A percentile compares a stretch with the other conserved stretches of the same genome.
These are phyloP conservation scores for Apiospora koreana DNA, from an alignment of 2,329 filamentous ascomycete genomes.

Conservation along the genomic window DNA sequence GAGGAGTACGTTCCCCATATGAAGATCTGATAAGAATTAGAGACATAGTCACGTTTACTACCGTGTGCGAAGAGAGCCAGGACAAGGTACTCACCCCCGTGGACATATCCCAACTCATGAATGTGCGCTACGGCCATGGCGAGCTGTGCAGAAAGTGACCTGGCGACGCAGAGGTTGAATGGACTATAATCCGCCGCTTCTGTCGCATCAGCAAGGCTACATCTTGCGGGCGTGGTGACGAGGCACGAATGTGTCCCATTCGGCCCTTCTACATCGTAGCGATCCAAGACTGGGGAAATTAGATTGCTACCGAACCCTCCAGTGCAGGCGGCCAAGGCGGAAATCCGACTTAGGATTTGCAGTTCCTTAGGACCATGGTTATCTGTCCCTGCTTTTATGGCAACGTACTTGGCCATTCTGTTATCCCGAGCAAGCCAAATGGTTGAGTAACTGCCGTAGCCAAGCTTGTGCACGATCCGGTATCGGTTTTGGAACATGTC, in stretches of 20 bases:
- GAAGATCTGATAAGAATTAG: slow-evolving; percentile 28
- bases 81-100: slow-evolving; percentile 27
- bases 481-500: slow-evolving; percentile 34
- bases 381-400: slow-evolving; percentile 35
- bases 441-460: slow-evolving; percentile 33
- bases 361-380: slow-evolving; percentile 24
- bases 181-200: slow-evolving; percentile 14
- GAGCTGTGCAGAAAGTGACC: slow-evolving; percentile 31
- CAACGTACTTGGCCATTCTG: slow-evolving; percentile 27
- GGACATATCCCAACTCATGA: slow-evolving; percentile 31
- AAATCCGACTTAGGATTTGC: slow-evolving; percentile 23
- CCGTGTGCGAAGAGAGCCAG: neutral
- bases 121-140: slow-evolving; percentile 32
- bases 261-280: slow-evolving; percentile 26
- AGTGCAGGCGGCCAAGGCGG: slow-evolving; percentile 3
- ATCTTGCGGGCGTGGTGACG: slow-evolving; percentile 28
- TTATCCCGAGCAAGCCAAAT: slow-evolving; percentile 36
- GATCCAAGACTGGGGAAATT: slow-evolving; percentile 25
- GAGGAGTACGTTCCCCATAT: slow-evolving; percentile 38
- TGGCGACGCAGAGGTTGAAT: slow-evolving; percentile 28
- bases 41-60: neutral
- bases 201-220: slow-evolving; percentile 25
- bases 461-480: slow-evolving; percentile 27
- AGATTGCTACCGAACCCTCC: slow-evolving; percentile 14
- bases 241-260: slow-evolving; percentile 33